Base-by-base conservation (phyloP, 805 yeast species). In the Metschnikowia orientalis region DNA sequence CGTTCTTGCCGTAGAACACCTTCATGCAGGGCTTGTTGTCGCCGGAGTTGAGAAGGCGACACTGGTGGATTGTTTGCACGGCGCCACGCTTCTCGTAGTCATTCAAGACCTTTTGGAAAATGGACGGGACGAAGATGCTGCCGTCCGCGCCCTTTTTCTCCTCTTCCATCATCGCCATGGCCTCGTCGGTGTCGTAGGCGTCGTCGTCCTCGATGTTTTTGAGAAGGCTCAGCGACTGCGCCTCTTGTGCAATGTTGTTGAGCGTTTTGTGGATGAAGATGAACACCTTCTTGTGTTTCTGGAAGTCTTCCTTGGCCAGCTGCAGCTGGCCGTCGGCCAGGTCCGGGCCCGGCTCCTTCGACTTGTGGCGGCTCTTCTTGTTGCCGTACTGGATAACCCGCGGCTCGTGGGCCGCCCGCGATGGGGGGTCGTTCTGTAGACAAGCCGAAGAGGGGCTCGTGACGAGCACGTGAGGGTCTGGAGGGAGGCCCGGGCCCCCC, bases 1-100 rank as follows among this genome's bases (percentile, higher is more conserved):
- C 71, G 40, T 63, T 65, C 35, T 61, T 65, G 10, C 71, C 71
- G 39, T 66, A 63, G 31, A 66, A 66, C 1, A 64, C 57, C 45
- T 64, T 65, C 21, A 56, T 44, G 38, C 71, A 66, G 19, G 61
- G 57, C 18, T 48, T 42, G 15, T 45, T 36, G 4, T 59, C 49
- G 5, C 35, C 34, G 5, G 70, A 67, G 38, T 63, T 69, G 5
- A 47, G 43, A 19, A 61, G 48, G 40, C 60, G 63, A 41, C 71
- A 66, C 42, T 64, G 70, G 40, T 66, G 71, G 21, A 33, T 26
- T 3, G 45, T 32, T 30, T 35, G 32, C 6, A 35, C 23, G 3
- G 40, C 23, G 3, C 41, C 35, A 7, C 42, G 32, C 20, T 25
- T 29, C 15, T 41, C 42, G 11, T 32, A 18, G 5, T 40, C 45